Evolutionary conservation across 2,329 filamentous ascomycete species (phyloP).

Genomic region (Blastomyces gilchristii): DNA sequence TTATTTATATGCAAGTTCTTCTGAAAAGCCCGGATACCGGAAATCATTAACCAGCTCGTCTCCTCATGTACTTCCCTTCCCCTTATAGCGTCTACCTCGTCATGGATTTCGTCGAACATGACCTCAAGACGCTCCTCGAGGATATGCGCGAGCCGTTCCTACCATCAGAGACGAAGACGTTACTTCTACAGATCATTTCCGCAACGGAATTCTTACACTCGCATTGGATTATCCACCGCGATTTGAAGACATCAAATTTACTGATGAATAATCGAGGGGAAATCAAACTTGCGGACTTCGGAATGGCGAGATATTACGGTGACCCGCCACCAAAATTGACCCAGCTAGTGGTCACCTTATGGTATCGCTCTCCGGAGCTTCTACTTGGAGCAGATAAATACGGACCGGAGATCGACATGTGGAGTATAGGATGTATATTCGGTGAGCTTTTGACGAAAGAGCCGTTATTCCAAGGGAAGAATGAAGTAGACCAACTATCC

Average conservation of each 20-base stretch:
- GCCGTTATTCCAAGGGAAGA: conserved; percentile 74
- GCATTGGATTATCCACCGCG: conserved; percentile 84
- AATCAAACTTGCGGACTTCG: conserved; percentile 95
- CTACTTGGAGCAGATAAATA: conserved; percentile 72
- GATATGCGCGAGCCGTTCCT: conserved; percentile 92
- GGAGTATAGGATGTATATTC: conserved; percentile 94
- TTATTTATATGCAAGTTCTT: conserved; percentile 2
- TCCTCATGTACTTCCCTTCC: conserved; percentile 16
- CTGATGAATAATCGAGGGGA: conserved; percentile 90
- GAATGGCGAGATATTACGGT: conserved; percentile 86
- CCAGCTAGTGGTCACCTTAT: conserved; percentile 88
- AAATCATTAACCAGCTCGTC: conserved; percentile 27
- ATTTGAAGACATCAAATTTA: conserved; percentile 88
- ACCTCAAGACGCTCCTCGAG: conserved; percentile 83
- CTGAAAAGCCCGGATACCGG: conserved; percentile 31
- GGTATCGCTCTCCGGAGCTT: conserved; percentile 90
- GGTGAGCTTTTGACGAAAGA: conserved; percentile 78
- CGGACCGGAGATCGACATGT: conserved; percentile 73
- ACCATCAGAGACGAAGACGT: conserved; percentile 81
- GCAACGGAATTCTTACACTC: conserved; percentile 79
- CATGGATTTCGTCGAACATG: conserved; percentile 96
- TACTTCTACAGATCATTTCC: conserved; percentile 70
- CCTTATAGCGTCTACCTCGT: conserved; percentile 70
- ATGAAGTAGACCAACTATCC: conserved; percentile 82
- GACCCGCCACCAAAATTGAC: conserved; percentile 71